These are phyloP conservation scores for Periconia sp. DNA, from an alignment of 2,329 filamentous ascomycete species.

Conservation along the genomic window DNA sequence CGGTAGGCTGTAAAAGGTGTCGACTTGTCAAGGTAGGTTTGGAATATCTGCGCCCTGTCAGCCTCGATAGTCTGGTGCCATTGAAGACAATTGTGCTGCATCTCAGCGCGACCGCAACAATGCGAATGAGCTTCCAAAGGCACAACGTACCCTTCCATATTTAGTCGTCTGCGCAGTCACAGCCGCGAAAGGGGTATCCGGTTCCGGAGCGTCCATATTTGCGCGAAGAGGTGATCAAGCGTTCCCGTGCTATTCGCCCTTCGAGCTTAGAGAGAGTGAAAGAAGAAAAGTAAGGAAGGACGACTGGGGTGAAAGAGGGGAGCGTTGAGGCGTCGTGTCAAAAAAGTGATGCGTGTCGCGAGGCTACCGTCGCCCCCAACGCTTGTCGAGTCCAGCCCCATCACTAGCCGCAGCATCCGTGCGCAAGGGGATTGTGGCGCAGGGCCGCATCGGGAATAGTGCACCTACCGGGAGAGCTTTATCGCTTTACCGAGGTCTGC, in stretches of 20 bases:
- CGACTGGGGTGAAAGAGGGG: slow-evolving; percentile 9
- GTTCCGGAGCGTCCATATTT: slow-evolving; percentile 82
- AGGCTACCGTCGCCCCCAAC: slow-evolving; percentile 25
- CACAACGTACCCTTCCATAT: slow-evolving; percentile 70
- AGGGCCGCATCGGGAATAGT: slow-evolving; percentile 4
- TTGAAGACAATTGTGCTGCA: no score
- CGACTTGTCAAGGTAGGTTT: slow-evolving; percentile 90
- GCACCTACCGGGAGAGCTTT: slow-evolving; percentile 14
- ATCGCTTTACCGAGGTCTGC: slow-evolving; percentile 34
- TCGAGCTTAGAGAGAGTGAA: slow-evolving; percentile 3
- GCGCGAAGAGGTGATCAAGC: slow-evolving; percentile 2
- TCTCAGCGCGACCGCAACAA: no score
- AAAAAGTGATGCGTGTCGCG: slow-evolving; percentile 32
- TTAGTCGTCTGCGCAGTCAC: slow-evolving; percentile 84
- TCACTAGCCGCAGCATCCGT: slow-evolving; percentile 3
- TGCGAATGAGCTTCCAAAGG: no score
- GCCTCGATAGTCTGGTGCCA: slow-evolving; percentile 3
- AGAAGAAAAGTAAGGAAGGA: not conserved
- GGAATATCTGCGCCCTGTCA: slow-evolving; percentile 73
- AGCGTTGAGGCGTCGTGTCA: slow-evolving; percentile 38
- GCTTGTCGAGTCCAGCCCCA: slow-evolving; percentile 12
- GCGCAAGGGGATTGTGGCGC: slow-evolving; percentile 10
- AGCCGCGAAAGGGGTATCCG: slow-evolving; percentile 90
- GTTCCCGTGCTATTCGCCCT: not conserved
- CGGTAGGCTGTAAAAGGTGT: slow-evolving; percentile 89